Evolutionary conservation across 768 basidiomycete genomes (phyloP).

Genomic region (Amanita exitialis): DNA sequence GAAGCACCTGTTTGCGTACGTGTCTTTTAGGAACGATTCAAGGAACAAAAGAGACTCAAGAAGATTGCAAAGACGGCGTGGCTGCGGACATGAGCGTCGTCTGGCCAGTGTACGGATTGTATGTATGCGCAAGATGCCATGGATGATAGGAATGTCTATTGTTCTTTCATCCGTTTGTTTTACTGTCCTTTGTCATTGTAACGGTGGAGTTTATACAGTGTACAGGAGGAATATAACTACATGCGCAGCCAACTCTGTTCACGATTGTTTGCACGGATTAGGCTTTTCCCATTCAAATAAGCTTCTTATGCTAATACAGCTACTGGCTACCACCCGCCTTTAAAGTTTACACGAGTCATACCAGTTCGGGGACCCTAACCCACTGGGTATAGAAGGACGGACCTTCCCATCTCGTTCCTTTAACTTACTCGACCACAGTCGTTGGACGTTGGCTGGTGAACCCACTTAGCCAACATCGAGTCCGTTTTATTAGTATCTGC

Average conservation of each 20-base stretch:
- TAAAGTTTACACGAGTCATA: too few relatives aligned
- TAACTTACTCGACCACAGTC: background rate
- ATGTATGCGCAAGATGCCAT: background rate
- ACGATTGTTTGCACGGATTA: background rate
- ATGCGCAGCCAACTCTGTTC: background rate
- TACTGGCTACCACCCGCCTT: too few relatives aligned
- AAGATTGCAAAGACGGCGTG: constrained; percentile 86
- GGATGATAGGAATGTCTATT: background rate
- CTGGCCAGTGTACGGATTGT: background rate
- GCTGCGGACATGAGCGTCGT: constrained; percentile 49
- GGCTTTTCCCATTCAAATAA: too few relatives aligned
- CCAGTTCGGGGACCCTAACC: too few relatives aligned
- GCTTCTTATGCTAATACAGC: too few relatives aligned
- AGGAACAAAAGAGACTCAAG: constrained; percentile 72
- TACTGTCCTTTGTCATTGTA: background rate
- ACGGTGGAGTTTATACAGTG: background rate
- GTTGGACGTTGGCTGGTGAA: background rate
- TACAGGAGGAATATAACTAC: background rate
- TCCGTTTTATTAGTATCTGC: background rate
- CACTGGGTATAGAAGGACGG: background rate
- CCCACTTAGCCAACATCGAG: background rate
- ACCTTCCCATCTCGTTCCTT: background rate
- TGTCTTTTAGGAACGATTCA: constrained; percentile 60
- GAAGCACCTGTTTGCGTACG: constrained; percentile 5
- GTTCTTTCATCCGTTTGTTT: background rate